Percentiles rank a stretch among this genome's conserved stretches.
Evolutionary conservation across 345 rosid species (phyloP).

Genomic region (Erysimum cheiranthoides): DNA sequence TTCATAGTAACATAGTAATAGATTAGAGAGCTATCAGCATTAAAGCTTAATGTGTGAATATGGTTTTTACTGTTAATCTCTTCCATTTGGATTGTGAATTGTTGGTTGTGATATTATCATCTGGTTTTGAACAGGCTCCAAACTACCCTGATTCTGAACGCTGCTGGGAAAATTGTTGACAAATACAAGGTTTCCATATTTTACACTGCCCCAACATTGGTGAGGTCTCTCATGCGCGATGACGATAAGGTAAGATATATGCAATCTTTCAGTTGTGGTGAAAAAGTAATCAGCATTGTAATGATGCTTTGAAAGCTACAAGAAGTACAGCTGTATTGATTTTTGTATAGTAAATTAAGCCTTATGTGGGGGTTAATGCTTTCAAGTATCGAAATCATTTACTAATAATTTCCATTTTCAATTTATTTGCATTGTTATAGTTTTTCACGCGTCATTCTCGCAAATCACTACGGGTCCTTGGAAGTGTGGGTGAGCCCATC

Average conservation of each 20-base stretch:
- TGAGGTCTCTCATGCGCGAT: slow-evolving; percentile 97
- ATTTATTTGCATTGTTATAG: slow-evolving; percentile 53
- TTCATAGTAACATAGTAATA: not conserved
- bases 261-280: slow-evolving; percentile 29
- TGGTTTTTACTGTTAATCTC: slow-evolving; percentile 1
- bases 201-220: slow-evolving; percentile 96
- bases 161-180: slow-evolving; percentile 97
- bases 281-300: slow-evolving; percentile 11
- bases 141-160: slow-evolving; percentile 95
- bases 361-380: too few relatives aligned
- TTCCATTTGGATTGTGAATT: slow-evolving; percentile 25
- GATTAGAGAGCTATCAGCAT: slow-evolving; percentile 11
- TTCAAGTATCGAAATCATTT: not conserved
- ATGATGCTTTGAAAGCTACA: not conserved
- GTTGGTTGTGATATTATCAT: slow-evolving; percentile 37
- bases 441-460: slow-evolving; percentile 82
- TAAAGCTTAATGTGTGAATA: slow-evolving; percentile 6
- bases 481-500: slow-evolving; percentile 99
- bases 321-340: too few relatives aligned
- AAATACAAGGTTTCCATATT: slow-evolving; percentile 90
- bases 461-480: slow-evolving; percentile 89
- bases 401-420: not conserved
- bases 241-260: slow-evolving; percentile 68
- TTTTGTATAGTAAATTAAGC: too few relatives aligned
- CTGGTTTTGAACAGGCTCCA: slow-evolving; percentile 64